Evolutionary conservation across 2,329 filamentous ascomycete species (phyloP), one percentile per base, ranked within the genome.

Genomic region (Furcasterigmium sp.): DNA sequence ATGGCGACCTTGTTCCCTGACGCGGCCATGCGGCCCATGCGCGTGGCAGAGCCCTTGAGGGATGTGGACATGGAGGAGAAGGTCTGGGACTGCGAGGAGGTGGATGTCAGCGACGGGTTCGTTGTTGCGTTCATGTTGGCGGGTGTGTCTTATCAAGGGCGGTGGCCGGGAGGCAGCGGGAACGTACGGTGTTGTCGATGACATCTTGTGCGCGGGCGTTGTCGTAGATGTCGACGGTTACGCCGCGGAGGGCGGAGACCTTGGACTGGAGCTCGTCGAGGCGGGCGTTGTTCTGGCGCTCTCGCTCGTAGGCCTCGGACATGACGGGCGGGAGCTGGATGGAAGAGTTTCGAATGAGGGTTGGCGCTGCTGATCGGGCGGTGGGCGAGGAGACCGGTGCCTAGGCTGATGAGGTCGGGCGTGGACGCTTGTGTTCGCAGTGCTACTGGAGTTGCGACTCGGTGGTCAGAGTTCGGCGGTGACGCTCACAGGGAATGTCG

Each of bases 211-310:
- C 81, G 46, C 89, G 82, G 39, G 93, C 93, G 62, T 93, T 90
- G 69, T 97, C 91, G 76, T 97, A 96, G 59, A 98, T 98, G 70
- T 98, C 90, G 52, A 97, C 82, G 34, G 93, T 98, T 40, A 98
- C 89, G 64, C 87, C 87, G 59, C 91, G 89, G 50, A 98, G 79
- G 41, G 90, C 89, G 15, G 87, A 87, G 43, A 97, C 91, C 70
- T 98, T 98, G 52, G 82, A 78, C 14, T 87, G 86, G 29, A 98
- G 85, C 62, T 95, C 90, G 58, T 91, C 84, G 44, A 98, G 86
- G 55, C 91, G 90, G 53, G 87, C 83, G 69, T 97, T 95, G 72
- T 98, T 98, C 68, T 98, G 93, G 61, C 80, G 77, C 69, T 89
- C 84, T 63, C 84, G 84, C 69, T 88, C 84, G 69, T 86, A 89